Conservation (phyloP, 139 green algal species). For the Asterochloris erici region DNA sequence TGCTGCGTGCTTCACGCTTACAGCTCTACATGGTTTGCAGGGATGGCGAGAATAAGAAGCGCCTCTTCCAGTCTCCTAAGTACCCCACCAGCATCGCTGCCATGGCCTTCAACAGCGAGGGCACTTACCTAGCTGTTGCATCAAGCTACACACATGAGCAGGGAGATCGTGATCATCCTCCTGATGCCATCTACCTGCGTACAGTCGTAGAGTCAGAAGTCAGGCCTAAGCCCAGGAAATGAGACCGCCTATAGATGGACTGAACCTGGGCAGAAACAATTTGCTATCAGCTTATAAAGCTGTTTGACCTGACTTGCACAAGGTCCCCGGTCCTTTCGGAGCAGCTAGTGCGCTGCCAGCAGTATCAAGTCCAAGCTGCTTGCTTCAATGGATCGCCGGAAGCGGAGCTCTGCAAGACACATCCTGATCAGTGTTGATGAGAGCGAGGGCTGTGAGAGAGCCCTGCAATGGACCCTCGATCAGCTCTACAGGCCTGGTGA, state of each 20-base stretch:
- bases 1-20: no score
- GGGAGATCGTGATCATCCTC: constrained; percentile 37
- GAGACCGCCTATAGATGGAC: background rate
- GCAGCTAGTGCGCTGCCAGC: no score
- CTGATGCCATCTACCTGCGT: constrained; percentile 73
- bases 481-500: constrained; percentile 34
- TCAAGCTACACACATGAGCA: constrained; percentile 83
- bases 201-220: constrained; percentile 69
- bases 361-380: no score
- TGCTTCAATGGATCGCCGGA: no score
- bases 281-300: no score
- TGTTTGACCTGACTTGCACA: no score
- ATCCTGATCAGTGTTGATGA: constrained; percentile 53
- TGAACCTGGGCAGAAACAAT: no score
- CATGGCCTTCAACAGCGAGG: constrained; percentile 73
- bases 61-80: constrained; percentile 59
- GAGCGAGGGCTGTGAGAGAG: constrained; percentile 29
- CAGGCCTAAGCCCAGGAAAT: constrained; percentile 53
- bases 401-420: background rate
- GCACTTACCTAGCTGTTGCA: constrained; percentile 75
- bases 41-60: constrained; percentile 93
- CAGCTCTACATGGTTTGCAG: no score
- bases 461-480: constrained; percentile 38
- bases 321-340: no score
- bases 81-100: constrained; percentile 86